Evolutionary conservation across 129 eudicot genomes (phyloP).

Genomic region (Arctium lappa): DNA sequence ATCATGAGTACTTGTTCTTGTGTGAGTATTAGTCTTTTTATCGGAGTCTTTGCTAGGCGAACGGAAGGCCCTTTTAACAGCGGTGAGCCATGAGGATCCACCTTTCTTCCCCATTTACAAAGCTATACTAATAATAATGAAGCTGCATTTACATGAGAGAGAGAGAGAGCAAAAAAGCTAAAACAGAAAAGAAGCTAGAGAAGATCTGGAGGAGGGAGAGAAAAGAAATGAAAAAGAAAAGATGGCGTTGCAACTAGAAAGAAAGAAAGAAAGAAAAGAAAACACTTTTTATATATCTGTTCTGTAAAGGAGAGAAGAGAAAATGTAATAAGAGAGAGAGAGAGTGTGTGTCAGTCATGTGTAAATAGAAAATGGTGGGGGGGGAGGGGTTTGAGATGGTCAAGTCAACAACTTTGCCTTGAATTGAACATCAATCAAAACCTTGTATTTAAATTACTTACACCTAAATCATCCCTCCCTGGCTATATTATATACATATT

Average conservation of each 20-base stretch:
- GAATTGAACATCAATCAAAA: constrained; percentile 13
- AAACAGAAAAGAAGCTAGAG: background rate
- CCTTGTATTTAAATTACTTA: background rate
- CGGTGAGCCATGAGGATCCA: constrained; percentile 75
- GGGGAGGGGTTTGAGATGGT: constrained; percentile 21
- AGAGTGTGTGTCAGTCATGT: constrained; percentile 32
- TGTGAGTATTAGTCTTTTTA: constrained; percentile 16
- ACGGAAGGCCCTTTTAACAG: constrained; percentile 76
- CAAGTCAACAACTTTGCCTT: constrained; percentile 21
- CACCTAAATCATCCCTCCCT: background rate
- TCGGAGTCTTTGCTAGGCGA: constrained; percentile 54
- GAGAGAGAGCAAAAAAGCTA: background rate
- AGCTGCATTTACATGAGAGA: constrained; percentile 36
- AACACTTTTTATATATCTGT: constrained; percentile 15
- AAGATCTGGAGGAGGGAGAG: background rate
- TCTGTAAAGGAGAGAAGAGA: constrained; percentile 26
- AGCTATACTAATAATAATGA: background rate
- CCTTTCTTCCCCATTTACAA: constrained; percentile 52
- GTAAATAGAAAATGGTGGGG: constrained; percentile 9
- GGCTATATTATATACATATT: too few relatives aligned
- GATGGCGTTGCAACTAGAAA: constrained; percentile 13
- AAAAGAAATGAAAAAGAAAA: background rate
- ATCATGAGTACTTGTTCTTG: constrained; percentile 15
- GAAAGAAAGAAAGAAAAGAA: background rate
- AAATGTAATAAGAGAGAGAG: background rate